Conservation (phyloP, 164 flowering plant species). For the Magnolia officinalis region DNA sequence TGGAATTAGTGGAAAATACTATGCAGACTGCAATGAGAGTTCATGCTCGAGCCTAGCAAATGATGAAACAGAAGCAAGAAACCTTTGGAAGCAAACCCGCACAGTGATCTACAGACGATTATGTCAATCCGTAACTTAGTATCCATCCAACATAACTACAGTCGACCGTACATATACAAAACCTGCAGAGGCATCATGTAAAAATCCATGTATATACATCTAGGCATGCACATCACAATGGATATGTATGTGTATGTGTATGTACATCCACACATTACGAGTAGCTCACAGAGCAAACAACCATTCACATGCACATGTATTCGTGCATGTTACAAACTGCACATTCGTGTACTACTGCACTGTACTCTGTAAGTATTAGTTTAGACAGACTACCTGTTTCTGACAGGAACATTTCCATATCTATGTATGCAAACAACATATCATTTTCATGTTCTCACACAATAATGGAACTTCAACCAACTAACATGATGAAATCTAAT, state of each 20-base stretch:
- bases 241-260: not conserved
- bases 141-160: not conserved
- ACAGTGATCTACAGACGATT: conserved; percentile 41
- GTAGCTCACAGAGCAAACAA: not conserved
- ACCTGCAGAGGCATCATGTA: not conserved
- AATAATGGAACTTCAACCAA: too few species aligned
- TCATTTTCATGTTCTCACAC: too few species aligned
- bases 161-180: not conserved
- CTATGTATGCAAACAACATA: too few species aligned
- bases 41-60: conserved; percentile 65
- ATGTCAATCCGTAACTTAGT: conserved; percentile 15
- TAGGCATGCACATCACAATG: not conserved
- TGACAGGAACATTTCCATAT: too few species aligned
- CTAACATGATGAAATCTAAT: too few species aligned
- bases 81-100: conserved; percentile 67
- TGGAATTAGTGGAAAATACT: conserved; percentile 80
- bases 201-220: not conserved
- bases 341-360: too few species aligned
- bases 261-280: too few species aligned
- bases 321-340: too few species aligned
- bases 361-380: too few species aligned
- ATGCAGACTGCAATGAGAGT: conserved; percentile 85
- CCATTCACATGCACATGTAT: not conserved
- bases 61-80: conserved; percentile 58
- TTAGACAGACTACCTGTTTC: too few species aligned